Percentiles rank a stretch among this genome's conserved stretches.
These are phyloP conservation scores for Solanum paucissectum DNA, from an alignment of 257 asterid species.

Conservation along the genomic window DNA sequence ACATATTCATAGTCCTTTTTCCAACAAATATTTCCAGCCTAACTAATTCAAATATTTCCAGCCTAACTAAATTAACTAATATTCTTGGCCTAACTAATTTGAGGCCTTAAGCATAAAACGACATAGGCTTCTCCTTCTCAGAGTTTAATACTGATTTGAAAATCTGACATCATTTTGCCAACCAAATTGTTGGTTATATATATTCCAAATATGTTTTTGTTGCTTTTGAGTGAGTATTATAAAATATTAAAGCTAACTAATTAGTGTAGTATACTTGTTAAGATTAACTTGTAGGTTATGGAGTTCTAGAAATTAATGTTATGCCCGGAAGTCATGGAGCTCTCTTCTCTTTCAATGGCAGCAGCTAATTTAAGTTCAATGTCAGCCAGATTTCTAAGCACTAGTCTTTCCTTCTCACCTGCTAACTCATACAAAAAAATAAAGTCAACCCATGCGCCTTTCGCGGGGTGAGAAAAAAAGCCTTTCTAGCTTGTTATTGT, in stretches of 20 bases:
- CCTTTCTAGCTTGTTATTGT: no score
- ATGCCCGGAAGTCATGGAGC: not conserved
- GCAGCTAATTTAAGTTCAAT: no score
- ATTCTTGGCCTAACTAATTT: not conserved
- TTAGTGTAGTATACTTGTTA: not conserved
- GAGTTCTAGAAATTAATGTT: not conserved
- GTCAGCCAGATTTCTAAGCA: no score
- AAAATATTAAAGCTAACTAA: not conserved
- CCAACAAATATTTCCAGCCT: no score
- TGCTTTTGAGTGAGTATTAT: not conserved
- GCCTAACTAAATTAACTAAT: no score
- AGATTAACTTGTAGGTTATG: not conserved
- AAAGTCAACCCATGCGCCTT: no score
- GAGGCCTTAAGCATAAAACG: not conserved
- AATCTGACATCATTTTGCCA: not conserved
- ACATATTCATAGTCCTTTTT: no score
- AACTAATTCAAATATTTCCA: no score
- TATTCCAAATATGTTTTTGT: not conserved
- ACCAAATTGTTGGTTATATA: not conserved
- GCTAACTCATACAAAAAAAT: no score
- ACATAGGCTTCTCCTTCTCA: not conserved
- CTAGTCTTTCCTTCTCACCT: no score
- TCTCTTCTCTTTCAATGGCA: not conserved
- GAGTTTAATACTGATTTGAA: not conserved
- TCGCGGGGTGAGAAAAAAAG: no score